Evolutionary conservation across 2,329 filamentous ascomycete genomes (phyloP), one percentile per base, ranked within the genome.

Genomic region (Phoma sp.): DNA sequence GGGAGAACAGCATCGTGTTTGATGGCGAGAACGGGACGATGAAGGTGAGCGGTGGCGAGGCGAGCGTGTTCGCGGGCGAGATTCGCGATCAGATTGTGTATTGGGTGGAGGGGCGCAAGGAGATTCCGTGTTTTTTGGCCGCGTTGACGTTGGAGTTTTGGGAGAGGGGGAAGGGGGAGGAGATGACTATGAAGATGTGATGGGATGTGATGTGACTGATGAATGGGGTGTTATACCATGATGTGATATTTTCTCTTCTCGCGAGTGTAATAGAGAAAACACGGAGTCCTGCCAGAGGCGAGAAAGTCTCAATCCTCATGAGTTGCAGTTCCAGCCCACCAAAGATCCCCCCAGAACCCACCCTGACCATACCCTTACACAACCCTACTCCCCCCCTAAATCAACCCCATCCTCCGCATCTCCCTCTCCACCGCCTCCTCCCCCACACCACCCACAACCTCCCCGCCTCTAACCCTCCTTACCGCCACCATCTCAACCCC

Each of bases 11-110:
- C 4, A 86, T 87, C 40, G 86, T 96, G 0, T 97, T 97, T 73
- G 92, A 96, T 75, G 92, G 92, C 46, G 92, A 97, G 77, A 87
- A 89, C 53, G 95, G 93, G 7, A 97, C 93, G 1, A 99, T 99
- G 95, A 99, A 99, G 82, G 90, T 99, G 52, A 90, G 89, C 30
- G 95, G 95, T 1, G 95, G 95, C 0, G 90, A 92, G 1, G 85
- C 90, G 69, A 96, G 91, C 70, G 82, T 86, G 10, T 99, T 99
- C 75, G 95, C 93, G 1, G 79, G 85, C 50, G 88, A 92, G 75
- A 96, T 99, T 59, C 84, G 84, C 61, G 89, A 91, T 68, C 85
- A 93, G 72, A 93, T 97, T 68, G 89, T 91, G 61, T 98, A 96
- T 75, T 99, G 95, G 93, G 93, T 98, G 1, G 86, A 96, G 68